These are phyloP conservation scores for Carpinus viminea DNA, from an alignment of 306 rosid genomes.

Conservation along the genomic window DNA sequence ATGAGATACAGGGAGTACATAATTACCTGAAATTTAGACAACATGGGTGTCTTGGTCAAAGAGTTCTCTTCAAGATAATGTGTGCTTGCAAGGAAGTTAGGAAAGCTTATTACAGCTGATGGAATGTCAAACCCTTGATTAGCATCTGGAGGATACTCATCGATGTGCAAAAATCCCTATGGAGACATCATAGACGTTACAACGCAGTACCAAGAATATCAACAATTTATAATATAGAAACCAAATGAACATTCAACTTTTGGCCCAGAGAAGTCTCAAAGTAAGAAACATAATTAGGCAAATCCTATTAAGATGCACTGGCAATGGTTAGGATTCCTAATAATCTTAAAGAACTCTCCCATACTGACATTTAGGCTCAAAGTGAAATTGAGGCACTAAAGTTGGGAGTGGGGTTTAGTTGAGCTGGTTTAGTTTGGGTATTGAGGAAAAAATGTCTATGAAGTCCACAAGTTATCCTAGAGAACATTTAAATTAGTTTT, in stretches of 20 bases:
- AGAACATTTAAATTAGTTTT: background rate
- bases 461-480: background rate
- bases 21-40: slow-evolving; percentile 72
- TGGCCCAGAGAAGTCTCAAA: slow-evolving; percentile 12
- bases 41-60: slow-evolving; percentile 55
- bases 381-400: background rate
- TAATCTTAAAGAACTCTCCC: background rate
- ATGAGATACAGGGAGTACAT: slow-evolving; percentile 1
- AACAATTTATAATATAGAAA: slow-evolving; percentile 19
- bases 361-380: background rate
- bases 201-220: slow-evolving; percentile 17
- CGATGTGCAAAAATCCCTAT: slow-evolving; percentile 94
- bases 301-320: slow-evolving; percentile 13
- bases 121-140: slow-evolving; percentile 98
- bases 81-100: slow-evolving; percentile 60
- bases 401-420: background rate
- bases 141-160: slow-evolving; percentile 96
- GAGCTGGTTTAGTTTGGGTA: background rate
- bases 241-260: slow-evolving; percentile 15
- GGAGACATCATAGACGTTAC: slow-evolving; percentile 23
- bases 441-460: background rate
- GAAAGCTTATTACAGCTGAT: slow-evolving; percentile 85
- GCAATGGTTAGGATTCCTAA: background rate
- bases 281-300: slow-evolving; percentile 11
- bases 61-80: slow-evolving; percentile 46